Base-by-base conservation (phyloP, 1,139 yeast genomes). In the Hansenula sp. region DNA sequence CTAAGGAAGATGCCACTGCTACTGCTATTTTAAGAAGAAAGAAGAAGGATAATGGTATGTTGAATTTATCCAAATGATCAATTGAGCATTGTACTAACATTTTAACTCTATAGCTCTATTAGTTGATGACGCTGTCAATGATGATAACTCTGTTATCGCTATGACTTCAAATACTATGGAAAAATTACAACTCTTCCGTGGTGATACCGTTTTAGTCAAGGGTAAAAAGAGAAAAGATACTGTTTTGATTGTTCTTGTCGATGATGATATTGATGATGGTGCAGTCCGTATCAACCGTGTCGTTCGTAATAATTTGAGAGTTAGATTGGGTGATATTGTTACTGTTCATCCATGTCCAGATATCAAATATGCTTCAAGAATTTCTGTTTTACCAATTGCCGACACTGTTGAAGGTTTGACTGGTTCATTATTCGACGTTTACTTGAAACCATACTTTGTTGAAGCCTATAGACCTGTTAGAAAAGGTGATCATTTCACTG, bases 391-490 rank as follows among this genome's bases (percentile, higher is more conserved):
- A 65, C 98, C 99, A 41, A 85, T 92, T 62, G 95, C 97, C 44
- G 99, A 92, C 61, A 90, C 98, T 40, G 92, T 92, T 52, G 99
- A 92, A 69, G 99, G 99, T 48, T 75, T 92, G 49, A 92, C 97
- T 25, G 98, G 99, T 45, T 88, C 96, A n/a, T 73, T 92, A 55
- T 92, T 92, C 57, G 99, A 92, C 59, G 96, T 92, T 33, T 92
- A 83, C 71, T 77, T 92, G 65, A 92, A 92, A 71, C 99, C 99
- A 37, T 92, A 92, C 71, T 92, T 94, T 63, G 97, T 92, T 42
- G 99, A 92, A 69, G 97, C 98, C 43, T 92, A 92, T 69, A 82
- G 99, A 67, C 99, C 99, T 2, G 97, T 94, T 37, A 82, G 97
- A 66, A 92, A 90, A 64, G 97, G 97, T 51, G 99, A 92, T 61